Percentiles rank a stretch among this genome's conserved stretches.
Evolutionary conservation across 139 green algal genomes (phyloP).

Genomic region (Volvox africanus): DNA sequence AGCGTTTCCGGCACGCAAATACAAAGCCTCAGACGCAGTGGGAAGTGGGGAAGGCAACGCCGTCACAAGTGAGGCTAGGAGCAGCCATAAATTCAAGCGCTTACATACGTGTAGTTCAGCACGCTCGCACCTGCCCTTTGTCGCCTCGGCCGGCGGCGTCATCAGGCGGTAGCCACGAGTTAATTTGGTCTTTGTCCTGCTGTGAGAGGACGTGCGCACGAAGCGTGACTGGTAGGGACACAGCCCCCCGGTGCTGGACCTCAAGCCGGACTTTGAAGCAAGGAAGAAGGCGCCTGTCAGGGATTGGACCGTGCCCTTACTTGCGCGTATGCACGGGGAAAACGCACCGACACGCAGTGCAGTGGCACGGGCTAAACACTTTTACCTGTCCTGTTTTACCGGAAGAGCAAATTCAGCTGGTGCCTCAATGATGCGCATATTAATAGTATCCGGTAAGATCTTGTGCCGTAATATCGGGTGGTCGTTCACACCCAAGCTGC

Average conservation of each 20-base stretch:
- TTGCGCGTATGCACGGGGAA: too few relatives aligned
- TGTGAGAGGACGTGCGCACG: slow-evolving; percentile 68
- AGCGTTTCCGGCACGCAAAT: background rate
- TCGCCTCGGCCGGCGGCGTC: slow-evolving; percentile 7
- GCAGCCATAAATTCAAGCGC: too few relatives aligned
- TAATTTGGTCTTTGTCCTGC: slow-evolving; percentile 73
- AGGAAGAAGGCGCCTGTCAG: slow-evolving; percentile 64
- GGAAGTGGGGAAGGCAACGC: too few relatives aligned
- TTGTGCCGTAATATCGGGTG: slow-evolving; percentile 53
- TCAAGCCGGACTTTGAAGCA: slow-evolving; percentile 74
- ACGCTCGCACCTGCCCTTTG: slow-evolving; percentile 13
- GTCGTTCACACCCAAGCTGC: slow-evolving; percentile 42
- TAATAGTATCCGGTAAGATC: slow-evolving; percentile 54
- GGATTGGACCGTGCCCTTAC: background rate
- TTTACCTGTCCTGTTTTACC: slow-evolving; percentile 79
- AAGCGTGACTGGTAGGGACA: slow-evolving; percentile 67
- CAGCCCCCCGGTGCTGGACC: slow-evolving; percentile 54
- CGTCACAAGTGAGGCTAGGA: too few relatives aligned
- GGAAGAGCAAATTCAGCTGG: slow-evolving; percentile 75
- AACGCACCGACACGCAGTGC: too few relatives aligned
- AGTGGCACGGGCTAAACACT: background rate
- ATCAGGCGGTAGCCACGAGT: slow-evolving; percentile 62
- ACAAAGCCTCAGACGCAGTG: background rate
- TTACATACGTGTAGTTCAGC: background rate
- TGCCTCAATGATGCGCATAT: slow-evolving; percentile 67